Conservation (phyloP, 768 basidiomycete genomes). For the Trametes maxima region DNA sequence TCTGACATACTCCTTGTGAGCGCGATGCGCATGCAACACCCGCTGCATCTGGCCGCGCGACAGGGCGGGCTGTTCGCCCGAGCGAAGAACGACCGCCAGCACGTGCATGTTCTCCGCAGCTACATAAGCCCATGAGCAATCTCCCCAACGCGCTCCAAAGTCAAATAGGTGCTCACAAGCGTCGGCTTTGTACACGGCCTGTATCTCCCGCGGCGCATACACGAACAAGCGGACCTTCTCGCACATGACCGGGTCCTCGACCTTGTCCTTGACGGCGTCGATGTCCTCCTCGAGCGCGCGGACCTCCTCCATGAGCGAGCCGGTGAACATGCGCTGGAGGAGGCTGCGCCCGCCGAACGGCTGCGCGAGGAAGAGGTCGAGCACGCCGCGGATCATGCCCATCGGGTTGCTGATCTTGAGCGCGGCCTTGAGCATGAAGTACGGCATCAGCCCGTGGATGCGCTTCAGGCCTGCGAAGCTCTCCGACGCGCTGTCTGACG, state of each 20-base stretch:
- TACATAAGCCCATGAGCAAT: slow-evolving; percentile 30
- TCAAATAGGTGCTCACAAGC: slow-evolving; percentile 60
- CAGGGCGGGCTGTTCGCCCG: slow-evolving; percentile 73
- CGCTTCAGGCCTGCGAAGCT: slow-evolving; percentile 87
- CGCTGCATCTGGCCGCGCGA: slow-evolving; percentile 79
- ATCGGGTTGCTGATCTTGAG: slow-evolving; percentile 95
- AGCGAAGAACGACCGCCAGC: slow-evolving; percentile 77
- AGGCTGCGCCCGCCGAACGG: slow-evolving; percentile 95
- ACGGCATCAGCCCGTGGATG: slow-evolving; percentile 96
- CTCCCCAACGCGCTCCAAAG: neutral
- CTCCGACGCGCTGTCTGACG: slow-evolving; percentile 90
- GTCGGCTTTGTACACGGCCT: slow-evolving; percentile 77
- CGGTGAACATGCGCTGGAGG: slow-evolving; percentile 96
- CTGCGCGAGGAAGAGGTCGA: slow-evolving; percentile 95
- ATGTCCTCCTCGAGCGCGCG: slow-evolving; percentile 85
- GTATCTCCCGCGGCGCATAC: slow-evolving; percentile 85
- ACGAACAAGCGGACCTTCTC: slow-evolving; percentile 88
- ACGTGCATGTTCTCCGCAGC: slow-evolving; percentile 73
- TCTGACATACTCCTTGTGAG: slow-evolving; percentile 74
- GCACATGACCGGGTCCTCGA: slow-evolving; percentile 86
- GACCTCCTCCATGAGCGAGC: slow-evolving; percentile 88
- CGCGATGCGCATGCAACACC: slow-evolving; percentile 74
- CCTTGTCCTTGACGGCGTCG: slow-evolving; percentile 81
- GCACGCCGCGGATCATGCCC: slow-evolving; percentile 91
- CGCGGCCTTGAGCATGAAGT: slow-evolving; percentile 92